Base-by-base conservation (phyloP, 2,329 filamentous ascomycete species). In the Sodiomyces alkalinus region DNA sequence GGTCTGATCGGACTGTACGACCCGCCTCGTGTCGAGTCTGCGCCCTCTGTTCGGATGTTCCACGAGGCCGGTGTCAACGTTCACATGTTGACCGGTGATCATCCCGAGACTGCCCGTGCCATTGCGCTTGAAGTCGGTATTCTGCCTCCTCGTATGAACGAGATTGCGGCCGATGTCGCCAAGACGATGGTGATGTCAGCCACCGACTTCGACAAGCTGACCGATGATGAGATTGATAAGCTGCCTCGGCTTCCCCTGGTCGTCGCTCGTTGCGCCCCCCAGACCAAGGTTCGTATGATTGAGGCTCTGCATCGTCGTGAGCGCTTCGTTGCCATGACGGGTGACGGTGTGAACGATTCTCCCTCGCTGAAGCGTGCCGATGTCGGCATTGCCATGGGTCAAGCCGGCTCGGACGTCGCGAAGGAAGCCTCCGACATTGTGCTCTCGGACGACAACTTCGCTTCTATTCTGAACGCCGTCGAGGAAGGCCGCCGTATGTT, bases 1-100 rank as follows among this genome's bases (percentile, higher is more conserved):
- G 79, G 79, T 2, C 58, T 83, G 8, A 66, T 80, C 35, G 77
- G 75, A 27, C 59, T 82, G n/a, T 80, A 79, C 37, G 76, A 81
- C 34, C 76, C 77, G 4, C 77, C 76, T 36, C 74, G 76, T 2
- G 60, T 68, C 0, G 77, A 80, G 42, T 75, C 75, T 4, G 68
- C 62, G 2, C 64, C 56, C 2, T 67, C 70, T 0, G 70, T 77
- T 24, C 48, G 53, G 15, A 53, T 56, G 29, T 76, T 70, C 40
- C 68, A 73, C 35, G 55, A 62, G 31, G 73, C 72, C 19, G 73
- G 73, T 15, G 67, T 77, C 29, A 61, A 62, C 31, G 72, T 77
- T 9, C 71, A 76, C 42, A 77, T 77, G 72, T 58, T 77, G n/a
- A 80, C 74, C 12, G 74, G 74, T 33, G 74, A 80, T 34, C 72